These are phyloP conservation scores for Syncephalastrum sp. DNA, from an alignment of 371 early-diverging fungal genomes.

Conservation along the genomic window DNA sequence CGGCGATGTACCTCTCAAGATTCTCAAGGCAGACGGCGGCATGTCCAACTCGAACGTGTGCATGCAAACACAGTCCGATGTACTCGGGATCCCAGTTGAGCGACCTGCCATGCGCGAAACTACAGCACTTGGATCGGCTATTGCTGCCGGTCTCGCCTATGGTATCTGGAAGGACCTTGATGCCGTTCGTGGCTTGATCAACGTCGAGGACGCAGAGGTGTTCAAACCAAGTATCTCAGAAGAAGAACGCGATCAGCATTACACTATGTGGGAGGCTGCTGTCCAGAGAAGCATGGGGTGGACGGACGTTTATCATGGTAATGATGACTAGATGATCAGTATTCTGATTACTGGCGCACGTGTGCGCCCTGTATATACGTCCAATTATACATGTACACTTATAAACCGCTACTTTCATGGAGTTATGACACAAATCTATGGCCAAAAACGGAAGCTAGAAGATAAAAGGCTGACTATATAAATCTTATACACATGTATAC, in stretches of 20 bases:
- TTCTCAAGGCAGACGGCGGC: constrained; percentile 91
- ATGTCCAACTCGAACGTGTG: constrained; percentile 85
- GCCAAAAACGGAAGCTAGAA: no score
- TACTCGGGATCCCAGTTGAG: constrained; percentile 68
- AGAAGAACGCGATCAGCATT: constrained; percentile 7
- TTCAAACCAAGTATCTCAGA: constrained; percentile 37
- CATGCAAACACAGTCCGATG: constrained; percentile 93
- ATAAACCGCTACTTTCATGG: no score
- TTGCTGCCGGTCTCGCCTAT: constrained; percentile 86
- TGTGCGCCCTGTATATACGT: no score
- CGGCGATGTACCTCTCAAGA: constrained; percentile 59
- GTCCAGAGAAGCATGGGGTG: constrained; percentile 23
- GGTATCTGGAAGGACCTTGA: constrained; percentile 68
- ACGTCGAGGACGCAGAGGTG: constrained; percentile 28
- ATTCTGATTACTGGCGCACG: no score
- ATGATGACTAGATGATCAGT: constrained; percentile 6
- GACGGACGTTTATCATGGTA: constrained; percentile 15
- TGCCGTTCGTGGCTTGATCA: constrained; percentile 26
- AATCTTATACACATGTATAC: no score
- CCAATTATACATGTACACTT: no score
- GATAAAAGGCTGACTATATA: no score
- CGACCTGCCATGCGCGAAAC: constrained; percentile 91
- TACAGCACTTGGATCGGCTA: constrained; percentile 92
- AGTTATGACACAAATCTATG: no score
- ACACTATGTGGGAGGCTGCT: constrained; percentile 19